phyloP scores from a whole-genome alignment of 208 protist genomes.

The Phytomonas sp. region DNA sequence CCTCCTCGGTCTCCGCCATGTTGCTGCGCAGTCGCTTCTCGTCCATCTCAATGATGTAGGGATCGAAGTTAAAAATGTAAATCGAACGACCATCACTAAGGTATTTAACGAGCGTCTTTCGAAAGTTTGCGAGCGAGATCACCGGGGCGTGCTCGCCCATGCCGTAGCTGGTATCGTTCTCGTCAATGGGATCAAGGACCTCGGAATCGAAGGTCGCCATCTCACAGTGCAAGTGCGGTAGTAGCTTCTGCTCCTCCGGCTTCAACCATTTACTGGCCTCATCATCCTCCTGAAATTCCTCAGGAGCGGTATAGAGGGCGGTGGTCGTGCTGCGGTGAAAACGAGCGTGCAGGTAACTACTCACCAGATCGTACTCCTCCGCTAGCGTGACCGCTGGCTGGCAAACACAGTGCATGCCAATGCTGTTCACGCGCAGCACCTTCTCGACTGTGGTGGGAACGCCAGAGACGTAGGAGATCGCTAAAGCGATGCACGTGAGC shows the following conservation, averaged over 20 bases:
- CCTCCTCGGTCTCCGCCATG: conserved; percentile 67
- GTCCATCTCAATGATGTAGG: conserved; percentile 77
- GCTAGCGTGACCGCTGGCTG: conserved; percentile 74
- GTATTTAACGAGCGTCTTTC: conserved; percentile 68
- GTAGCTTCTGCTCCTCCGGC: conserved; percentile 22
- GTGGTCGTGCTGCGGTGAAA: conserved; percentile 27
- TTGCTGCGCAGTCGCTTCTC: conserved; percentile 69
- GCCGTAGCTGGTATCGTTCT: conserved; percentile 24
- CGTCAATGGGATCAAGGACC: conserved; percentile 47
- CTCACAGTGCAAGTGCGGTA: conserved; percentile 67
- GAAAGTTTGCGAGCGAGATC: conserved; percentile 59
- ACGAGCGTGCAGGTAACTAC: conserved; percentile 63
- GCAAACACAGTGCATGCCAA: conserved; percentile 74
- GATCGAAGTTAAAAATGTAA: conserved; percentile 87
- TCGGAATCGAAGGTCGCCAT: conserved; percentile 77
- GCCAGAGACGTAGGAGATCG: conserved; percentile 66
- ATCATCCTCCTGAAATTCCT: conserved; percentile 53
- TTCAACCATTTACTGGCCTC: conserved; percentile 26
- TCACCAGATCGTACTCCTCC: conserved; percentile 72
- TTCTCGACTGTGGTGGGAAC: conserved; percentile 68
- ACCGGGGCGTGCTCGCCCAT: conserved; percentile 77
- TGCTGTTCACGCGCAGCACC: conserved; percentile 71
- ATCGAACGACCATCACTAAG: conserved; percentile 40
- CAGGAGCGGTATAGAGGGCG: conserved; percentile 17
- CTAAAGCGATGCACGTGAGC: conserved; percentile 67